Evolutionary conservation across 2,329 filamentous ascomycete genomes (phyloP), one percentile per base, ranked within the genome.

Genomic region (Penicillium rolfsii): DNA sequence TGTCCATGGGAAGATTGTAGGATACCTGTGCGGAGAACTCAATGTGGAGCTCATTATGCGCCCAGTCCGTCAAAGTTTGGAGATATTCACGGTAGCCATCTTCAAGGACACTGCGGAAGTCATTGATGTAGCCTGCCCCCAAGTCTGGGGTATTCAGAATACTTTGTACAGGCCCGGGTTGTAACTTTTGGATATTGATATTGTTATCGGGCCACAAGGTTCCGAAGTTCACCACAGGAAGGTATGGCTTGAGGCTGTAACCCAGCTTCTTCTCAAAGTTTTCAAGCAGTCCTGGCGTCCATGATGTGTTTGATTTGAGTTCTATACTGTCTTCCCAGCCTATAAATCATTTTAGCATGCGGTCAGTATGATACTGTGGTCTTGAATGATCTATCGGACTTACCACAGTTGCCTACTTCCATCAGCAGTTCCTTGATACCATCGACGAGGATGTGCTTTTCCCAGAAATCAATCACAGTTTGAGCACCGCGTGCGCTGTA

Each of bases 1-100:
- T 77, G 50, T 81, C 77, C 62, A 80, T 62, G 0, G 77, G 76
- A 12, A 79, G 50, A 57, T 78, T 78, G 61, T 81, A 80, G 0
- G 70, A 70, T 1, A 74, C 58, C 61, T 81, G 79, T 1, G 69
- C 60, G 1, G 77, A 79, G 43, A 67, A 75, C 36, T 76, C 61
- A 0, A 79, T 8, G 5, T 66, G 67, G 1, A 80, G 65, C 0
- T 63, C 53, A 11, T 74, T 64, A n/a, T 52, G 26, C 2, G 68
- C 56, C 77, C 77, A 80, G 14, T 67, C 55, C 8, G 57, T 71
- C 8, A 77, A 59, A 9, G 65, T 57, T 26, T 63, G 22, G 7
- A 76, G 61, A 54, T 78, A 80, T 26, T 46, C 26, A 5, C 43
- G 43, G 22, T 46, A 46, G 19, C 43, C 7, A 22, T 46, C 43